Evolutionary conservation across 331 rosid genomes (phyloP), one percentile per base, ranked within the genome.

Genomic region (Erythrophleum ivorense): DNA sequence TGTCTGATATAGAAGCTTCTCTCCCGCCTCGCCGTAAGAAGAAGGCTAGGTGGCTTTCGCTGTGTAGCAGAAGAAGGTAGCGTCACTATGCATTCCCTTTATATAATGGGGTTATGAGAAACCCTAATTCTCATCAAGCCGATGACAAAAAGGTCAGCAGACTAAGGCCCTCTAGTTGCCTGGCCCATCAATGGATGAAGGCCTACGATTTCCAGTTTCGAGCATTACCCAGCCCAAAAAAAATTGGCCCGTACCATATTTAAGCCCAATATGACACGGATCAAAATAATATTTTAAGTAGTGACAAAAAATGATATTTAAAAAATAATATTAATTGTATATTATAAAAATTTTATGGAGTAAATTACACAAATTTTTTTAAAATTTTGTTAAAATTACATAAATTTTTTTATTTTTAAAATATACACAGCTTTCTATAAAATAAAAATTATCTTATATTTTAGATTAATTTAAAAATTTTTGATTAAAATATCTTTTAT

Each of bases 1-100:
- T 85, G 85, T 81, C 88, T 69, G 68, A 1, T 21, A 2, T 5
- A 34, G 7, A 58, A 52, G 80, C 83, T 71, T 34, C 80, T 33
- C 64, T 29, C 21, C 13, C 48, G n/a, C 21, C 75, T 24, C 59
- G 55, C 60, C 49, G 81, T 24, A 49, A 29, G 77, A 73, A 73
- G 38, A 73, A 73, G 19, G 65, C 66, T 8, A 33, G 52, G 38
- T 10, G 62, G 40, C 34, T 4, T 10, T 18, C 63, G 16, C 64
- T 6, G n/a, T 10, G 52, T 12, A 34, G 29, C 65, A 16, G 36
- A 5, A 4, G 21, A 2, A 1, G 24, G 6, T 16, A 1, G 18
- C 2, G 3, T 0, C 16, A 5, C 0, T 6, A 34, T 52, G 7
- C 43, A 58, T 34, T n/a, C 65, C 4, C 45, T 14, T 50, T 73